Percentiles rank a stretch among this genome's conserved stretches.
These are phyloP conservation scores for Salix viminalis DNA, from an alignment of 345 rosid genomes.

Conservation along the genomic window DNA sequence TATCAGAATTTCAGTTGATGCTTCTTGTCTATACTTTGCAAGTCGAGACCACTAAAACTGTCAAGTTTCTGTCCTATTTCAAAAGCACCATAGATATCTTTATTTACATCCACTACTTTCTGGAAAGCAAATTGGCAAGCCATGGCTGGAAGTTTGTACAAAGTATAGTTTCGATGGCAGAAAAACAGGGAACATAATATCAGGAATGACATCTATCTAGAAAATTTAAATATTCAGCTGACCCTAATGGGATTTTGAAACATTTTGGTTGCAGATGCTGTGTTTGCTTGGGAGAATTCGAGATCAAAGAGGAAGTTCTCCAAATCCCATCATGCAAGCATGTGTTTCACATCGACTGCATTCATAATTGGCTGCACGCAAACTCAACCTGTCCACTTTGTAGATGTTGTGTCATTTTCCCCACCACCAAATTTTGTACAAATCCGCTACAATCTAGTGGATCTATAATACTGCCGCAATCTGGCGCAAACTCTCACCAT, in stretches of 20 bases:
- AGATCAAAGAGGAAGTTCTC: constrained; percentile 74
- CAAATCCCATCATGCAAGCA: constrained; percentile 86
- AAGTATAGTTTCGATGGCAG: background rate
- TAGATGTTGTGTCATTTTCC: constrained; percentile 48
- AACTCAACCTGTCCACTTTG: constrained; percentile 92
- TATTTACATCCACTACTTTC: background rate
- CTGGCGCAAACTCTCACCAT: background rate
- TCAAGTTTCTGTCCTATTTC: background rate
- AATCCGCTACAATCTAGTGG: constrained; percentile 9
- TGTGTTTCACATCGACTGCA: constrained; percentile 82
- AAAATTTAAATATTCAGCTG: background rate
- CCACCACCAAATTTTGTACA: constrained; percentile 26
- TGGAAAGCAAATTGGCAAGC: background rate
- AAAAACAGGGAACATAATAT: background rate
- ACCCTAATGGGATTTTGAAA: background rate
- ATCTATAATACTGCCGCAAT: background rate
- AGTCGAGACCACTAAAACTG: background rate
- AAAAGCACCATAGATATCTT: background rate
- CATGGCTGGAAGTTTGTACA: background rate
- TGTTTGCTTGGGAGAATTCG: constrained; percentile 90
- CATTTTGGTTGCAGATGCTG: constrained; percentile 54
- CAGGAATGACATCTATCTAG: background rate
- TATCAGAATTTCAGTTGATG: background rate
- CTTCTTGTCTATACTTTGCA: background rate
- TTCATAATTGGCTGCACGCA: constrained; percentile 73